Evolutionary conservation across 2,329 filamentous ascomycete species (phyloP), one percentile per base, ranked within the genome.

Genomic region (Harringtonia aguacate): DNA sequence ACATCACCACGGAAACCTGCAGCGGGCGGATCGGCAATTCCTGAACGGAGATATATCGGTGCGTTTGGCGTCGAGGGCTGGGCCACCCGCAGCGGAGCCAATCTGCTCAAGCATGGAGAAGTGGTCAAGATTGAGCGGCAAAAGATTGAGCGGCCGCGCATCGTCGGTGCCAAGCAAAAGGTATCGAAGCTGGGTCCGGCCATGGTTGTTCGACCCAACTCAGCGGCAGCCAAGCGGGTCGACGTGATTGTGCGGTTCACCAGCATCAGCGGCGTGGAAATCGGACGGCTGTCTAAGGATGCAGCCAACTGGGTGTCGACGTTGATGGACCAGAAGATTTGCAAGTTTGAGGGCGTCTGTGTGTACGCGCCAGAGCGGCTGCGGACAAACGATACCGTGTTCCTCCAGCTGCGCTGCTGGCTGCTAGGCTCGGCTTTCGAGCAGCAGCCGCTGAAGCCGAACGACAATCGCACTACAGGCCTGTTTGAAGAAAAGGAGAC

Each of bases 161-260:
- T 47, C 51, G 47, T 70, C 56, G 62, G 58, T 45, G 27, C 41
- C 4, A 45, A 41, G 22, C 55, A 66, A 53, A 68, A 71, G 62
- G 58, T 59, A 45, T 53, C 62, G 7, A 72, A 69, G 45, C 51
- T 63, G 3, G 66, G 64, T 4, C 53, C 56, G 1, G 51, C 59
- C 2, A 55, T 60, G 1, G 56, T 58, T 0, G 55, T 61, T 2
- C 62, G 64, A 29, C 55, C 65, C 7, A 67, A 63, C 41, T 66
- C 70, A 12, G 67, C 72, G n/a, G 66, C 72, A 1, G 75, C 79
- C 31, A 79, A 78, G 54, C 79, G 85, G 39, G 74, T 81, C 18
- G 92, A 98, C 64, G 79, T 95, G 7, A 75, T 98, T 48, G 94
- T 97, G 22, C 80, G 92, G 2, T 97, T 98, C 56, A 94, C 85